These are phyloP conservation scores for Diplogelasinospora grovesii DNA, from an alignment of 495 filamentous ascomycete genomes.

Conservation along the genomic window DNA sequence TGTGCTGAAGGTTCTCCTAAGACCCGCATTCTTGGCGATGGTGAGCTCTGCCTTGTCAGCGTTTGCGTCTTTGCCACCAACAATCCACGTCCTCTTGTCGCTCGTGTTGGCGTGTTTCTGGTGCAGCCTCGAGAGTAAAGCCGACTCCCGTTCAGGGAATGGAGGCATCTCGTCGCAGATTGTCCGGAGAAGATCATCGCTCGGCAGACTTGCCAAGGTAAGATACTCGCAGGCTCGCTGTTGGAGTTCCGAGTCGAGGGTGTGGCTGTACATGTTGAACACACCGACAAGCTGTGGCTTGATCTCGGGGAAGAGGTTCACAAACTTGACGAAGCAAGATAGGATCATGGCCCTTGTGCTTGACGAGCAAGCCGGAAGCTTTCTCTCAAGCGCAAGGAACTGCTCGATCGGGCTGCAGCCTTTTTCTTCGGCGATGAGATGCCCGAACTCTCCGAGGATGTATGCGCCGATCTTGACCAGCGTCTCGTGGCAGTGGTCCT, in stretches of 20 bases:
- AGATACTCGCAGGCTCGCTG: conserved; percentile 96
- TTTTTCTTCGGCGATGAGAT: conserved; percentile 89
- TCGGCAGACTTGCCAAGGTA: conserved; percentile 72
- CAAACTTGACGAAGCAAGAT: conserved; percentile 92
- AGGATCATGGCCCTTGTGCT: conserved; percentile 89
- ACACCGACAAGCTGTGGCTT: conserved; percentile 89
- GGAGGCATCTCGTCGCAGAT: conserved; percentile 99
- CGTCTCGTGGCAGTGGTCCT: conserved; percentile 90
- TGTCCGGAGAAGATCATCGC: conserved; percentile 88
- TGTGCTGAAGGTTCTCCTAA: conserved; percentile 76
- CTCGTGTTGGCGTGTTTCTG: conserved; percentile 85
- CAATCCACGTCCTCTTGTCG: conserved; percentile 93
- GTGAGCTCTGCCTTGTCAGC: conserved; percentile 70
- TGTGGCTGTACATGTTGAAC: conserved; percentile 89
- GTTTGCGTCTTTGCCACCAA: conserved; percentile 91
- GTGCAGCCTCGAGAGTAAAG: conserved; percentile 84
- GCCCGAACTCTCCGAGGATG: conserved; percentile 92
- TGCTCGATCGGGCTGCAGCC: conserved; percentile 97
- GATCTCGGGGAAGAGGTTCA: conserved; percentile 98
- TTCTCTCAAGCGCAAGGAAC: conserved; percentile 84
- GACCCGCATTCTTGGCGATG: conserved; percentile 71
- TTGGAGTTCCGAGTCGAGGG: conserved; percentile 90
- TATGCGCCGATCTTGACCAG: conserved; percentile 96
- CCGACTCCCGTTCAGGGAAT: conserved; percentile 91
- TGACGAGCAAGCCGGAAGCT: conserved; percentile 82